Base-by-base conservation (phyloP, 257 asterid genomes). In the Ilex asprella region DNA sequence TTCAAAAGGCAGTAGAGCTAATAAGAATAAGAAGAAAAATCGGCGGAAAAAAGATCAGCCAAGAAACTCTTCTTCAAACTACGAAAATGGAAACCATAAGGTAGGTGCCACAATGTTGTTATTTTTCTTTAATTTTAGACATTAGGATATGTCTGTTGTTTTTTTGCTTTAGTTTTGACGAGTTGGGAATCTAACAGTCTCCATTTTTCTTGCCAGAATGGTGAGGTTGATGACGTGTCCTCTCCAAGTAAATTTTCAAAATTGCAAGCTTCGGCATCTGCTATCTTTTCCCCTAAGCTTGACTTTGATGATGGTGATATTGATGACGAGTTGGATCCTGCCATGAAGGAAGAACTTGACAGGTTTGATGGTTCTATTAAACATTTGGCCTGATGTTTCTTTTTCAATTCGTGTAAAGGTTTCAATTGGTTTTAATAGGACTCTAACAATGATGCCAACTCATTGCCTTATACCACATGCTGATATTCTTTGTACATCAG, bases 301-400 rank as follows among this genome's bases (percentile, higher is more conserved):
- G 78, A 73, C 66, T 73, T 73, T 59, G 83, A 78, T 57, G 83
- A 71, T 67, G 74, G 56, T 46, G 83, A 75, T 60, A 46, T 71
- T 64, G 78, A 75, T 39, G 81, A 78, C 65, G 84, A 75, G 59
- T 63, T 78, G 57, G 84, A 78, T 66, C 84, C 84, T 47, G 84
- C 76, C 56, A 71, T 72, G 75, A 68, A 73, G 75, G 81, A 78
- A 78, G 69, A 78, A 71, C 65, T 78, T 32, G 84, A 78, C 60
- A 78, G 84, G 84, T 78, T 27, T 16, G 50, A 14, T 65, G 30
- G 52, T 52, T 61, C 27, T 21, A 13, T 49, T 14, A 7, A 56
- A 47, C 56, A 46, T 7, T 29, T n/a, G 16, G 30, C 63, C 46
- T 15, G 31, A 14, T 51, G 32, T 51, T 59, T 13, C 32, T 27